Percentiles rank a stretch among this genome's conserved stretches.
Conservation (phyloP, 257 asterid species). For the Perilla frutescens region DNA sequence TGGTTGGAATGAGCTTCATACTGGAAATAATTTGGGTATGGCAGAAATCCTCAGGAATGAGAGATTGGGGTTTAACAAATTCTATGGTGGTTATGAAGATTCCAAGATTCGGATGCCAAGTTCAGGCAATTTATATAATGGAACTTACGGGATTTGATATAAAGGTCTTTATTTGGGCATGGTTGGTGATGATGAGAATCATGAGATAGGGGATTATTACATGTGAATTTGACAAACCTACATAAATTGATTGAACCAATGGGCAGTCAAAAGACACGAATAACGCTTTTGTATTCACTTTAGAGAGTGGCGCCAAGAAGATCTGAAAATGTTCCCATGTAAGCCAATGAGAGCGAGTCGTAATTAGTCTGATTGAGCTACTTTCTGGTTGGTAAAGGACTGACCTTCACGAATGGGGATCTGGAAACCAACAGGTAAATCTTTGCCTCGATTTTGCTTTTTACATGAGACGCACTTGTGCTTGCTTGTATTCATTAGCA, state of each 20-base stretch:
- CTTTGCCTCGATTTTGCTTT: background rate
- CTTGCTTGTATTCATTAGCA: background rate
- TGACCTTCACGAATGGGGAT: constrained; percentile 56
- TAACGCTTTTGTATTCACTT: constrained; percentile 35
- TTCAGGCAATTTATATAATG: constrained; percentile 71
- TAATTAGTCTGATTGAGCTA: constrained; percentile 48
- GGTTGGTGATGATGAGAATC: constrained; percentile 22
- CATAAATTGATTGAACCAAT: constrained; percentile 32
- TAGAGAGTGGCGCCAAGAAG: constrained; percentile 28
- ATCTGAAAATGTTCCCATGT: constrained; percentile 28
- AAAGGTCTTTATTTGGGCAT: constrained; percentile 23
- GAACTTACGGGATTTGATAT: constrained; percentile 75
- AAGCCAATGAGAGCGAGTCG: constrained; percentile 31
- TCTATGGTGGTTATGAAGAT: constrained; percentile 73
- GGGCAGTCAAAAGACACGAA: constrained; percentile 34
- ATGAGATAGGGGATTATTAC: constrained; percentile 42
- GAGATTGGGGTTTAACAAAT: constrained; percentile 66
- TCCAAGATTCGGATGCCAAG: constrained; percentile 67
- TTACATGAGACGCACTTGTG: background rate
- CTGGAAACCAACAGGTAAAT: constrained; percentile 58
- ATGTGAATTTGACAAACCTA: constrained; percentile 39
- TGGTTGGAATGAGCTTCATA: constrained; percentile 70
- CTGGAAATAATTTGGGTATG: constrained; percentile 64
- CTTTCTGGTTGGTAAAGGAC: constrained; percentile 76
- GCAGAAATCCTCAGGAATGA: constrained; percentile 71